Conservation (phyloP, 441 rosid species). For the Breynia disticha region DNA sequence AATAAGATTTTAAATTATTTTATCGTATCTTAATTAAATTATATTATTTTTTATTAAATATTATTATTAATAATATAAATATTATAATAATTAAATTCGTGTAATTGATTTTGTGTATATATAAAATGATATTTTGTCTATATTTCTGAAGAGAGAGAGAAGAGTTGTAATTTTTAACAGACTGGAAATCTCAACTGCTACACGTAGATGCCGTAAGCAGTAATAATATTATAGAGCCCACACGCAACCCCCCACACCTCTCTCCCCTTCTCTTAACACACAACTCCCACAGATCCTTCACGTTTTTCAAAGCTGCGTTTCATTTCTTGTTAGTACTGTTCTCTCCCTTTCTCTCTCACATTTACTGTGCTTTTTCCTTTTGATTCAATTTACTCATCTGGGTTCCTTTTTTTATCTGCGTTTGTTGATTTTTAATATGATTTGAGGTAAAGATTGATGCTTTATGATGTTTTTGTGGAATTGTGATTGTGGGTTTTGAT, state of each 20-base stretch:
- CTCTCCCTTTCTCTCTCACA: conserved; percentile 1
- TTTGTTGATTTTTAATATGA: not conserved
- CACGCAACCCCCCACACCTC: conserved; percentile 38
- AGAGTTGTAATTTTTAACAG: not conserved
- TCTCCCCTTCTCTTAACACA: conserved; percentile 9
- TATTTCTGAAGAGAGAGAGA: not conserved
- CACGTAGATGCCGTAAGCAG: conserved; percentile 68
- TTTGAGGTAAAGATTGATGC: not conserved
- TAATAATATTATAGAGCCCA: conserved; percentile 26
- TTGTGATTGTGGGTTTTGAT: conserved; percentile 3
- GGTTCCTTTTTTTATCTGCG: not conserved
- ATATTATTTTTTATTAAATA: too few species aligned
- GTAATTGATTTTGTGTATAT: too few species aligned
- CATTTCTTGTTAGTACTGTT: conserved; percentile 30
- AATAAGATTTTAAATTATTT: too few species aligned
- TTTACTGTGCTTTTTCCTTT: not conserved
- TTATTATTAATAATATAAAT: too few species aligned
- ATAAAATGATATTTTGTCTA: too few species aligned
- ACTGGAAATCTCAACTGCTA: conserved; percentile 31
- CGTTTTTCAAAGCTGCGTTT: conserved; percentile 30
- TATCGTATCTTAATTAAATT: too few species aligned
- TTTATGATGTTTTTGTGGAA: not conserved
- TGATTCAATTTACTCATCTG: not conserved
- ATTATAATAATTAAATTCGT: too few species aligned
- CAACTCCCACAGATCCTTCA: conserved; percentile 22